phyloP scores from a whole-genome alignment of 805 yeast genomes.

The Myxozyma monticola region DNA sequence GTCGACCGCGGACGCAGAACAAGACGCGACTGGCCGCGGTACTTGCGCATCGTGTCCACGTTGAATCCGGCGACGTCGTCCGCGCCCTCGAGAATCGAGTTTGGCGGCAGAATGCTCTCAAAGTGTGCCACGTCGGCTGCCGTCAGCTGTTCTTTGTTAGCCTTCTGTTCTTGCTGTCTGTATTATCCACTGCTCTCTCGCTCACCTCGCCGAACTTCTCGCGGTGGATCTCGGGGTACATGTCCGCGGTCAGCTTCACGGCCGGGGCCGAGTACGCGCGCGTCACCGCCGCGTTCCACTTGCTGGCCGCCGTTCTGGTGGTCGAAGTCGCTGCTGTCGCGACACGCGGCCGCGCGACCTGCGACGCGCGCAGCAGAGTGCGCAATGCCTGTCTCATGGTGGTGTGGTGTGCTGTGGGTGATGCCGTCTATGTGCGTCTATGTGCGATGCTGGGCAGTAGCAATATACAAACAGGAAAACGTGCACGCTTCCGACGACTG shows the following conservation, averaged over 20 bases:
- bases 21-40: conserved; percentile 79
- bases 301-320: too few species aligned
- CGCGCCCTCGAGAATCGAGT: conserved; percentile 52
- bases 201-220: conserved; percentile 28
- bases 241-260: conserved; percentile 29
- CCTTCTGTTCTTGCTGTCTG: too few species aligned
- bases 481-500: too few species aligned
- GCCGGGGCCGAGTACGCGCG: neutral
- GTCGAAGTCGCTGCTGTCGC: too few species aligned
- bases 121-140: conserved; percentile 62
- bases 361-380: too few species aligned
- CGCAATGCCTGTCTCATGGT: too few species aligned
- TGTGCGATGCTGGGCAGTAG: too few species aligned
- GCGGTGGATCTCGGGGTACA: conserved; percentile 32
- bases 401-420: too few species aligned
- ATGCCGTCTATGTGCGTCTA: too few species aligned
- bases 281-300: neutral
- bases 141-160: conserved; percentile 40
- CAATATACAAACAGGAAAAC: too few species aligned
- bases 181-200: too few species aligned
- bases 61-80: conserved; percentile 72
- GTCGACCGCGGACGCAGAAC: conserved; percentile 81
- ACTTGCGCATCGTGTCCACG: conserved; percentile 94
- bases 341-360: too few species aligned
- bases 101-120: conserved; percentile 54